These are phyloP conservation scores for Casaregolazyma suthepensis DNA, from an alignment of 1,139 yeast species.

Conservation along the genomic window DNA sequence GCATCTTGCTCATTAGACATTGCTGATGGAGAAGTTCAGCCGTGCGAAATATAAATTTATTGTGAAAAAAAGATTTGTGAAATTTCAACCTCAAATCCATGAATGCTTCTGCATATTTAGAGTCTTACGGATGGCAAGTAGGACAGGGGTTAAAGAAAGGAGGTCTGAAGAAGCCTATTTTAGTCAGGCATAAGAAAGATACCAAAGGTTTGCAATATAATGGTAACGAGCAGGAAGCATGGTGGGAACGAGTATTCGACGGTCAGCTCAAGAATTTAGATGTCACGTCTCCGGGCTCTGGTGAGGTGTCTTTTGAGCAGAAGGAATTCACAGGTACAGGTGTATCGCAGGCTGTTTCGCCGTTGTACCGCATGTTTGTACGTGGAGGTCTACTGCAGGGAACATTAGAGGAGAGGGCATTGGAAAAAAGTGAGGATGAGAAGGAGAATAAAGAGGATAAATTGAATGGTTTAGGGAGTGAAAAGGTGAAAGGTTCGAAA, in stretches of 20 bases:
- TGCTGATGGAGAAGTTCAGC: background rate
- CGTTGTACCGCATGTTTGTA: slow-evolving; percentile 60
- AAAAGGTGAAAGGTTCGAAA: slow-evolving; percentile 13
- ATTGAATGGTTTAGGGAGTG: slow-evolving; percentile 20
- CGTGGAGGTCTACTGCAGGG: slow-evolving; percentile 81
- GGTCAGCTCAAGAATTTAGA: slow-evolving; percentile 81
- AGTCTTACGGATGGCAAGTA: slow-evolving; percentile 83
- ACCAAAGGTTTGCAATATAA: slow-evolving; percentile 83
- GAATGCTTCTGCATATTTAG: slow-evolving; percentile 70
- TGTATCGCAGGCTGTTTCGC: slow-evolving; percentile 37
- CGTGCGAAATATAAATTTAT: background rate
- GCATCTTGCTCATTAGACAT: background rate
- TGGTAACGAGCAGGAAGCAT: slow-evolving; percentile 65
- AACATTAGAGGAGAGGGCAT: slow-evolving; percentile 40
- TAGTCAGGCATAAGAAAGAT: slow-evolving; percentile 86
- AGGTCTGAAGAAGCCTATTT: slow-evolving; percentile 75
- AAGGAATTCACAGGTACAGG: slow-evolving; percentile 30
- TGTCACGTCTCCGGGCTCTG: slow-evolving; percentile 38
- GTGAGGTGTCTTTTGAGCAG: slow-evolving; percentile 33
- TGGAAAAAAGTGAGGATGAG: slow-evolving; percentile 25
- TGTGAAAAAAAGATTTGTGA: background rate
- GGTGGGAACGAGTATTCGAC: slow-evolving; percentile 97
- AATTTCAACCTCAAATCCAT: slow-evolving; percentile 34
- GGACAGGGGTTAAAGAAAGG: slow-evolving; percentile 81
- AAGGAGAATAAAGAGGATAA: slow-evolving; percentile 25